Conservation (phyloP, 1,139 yeast species). For the Zygosaccharomyces sapae region DNA sequence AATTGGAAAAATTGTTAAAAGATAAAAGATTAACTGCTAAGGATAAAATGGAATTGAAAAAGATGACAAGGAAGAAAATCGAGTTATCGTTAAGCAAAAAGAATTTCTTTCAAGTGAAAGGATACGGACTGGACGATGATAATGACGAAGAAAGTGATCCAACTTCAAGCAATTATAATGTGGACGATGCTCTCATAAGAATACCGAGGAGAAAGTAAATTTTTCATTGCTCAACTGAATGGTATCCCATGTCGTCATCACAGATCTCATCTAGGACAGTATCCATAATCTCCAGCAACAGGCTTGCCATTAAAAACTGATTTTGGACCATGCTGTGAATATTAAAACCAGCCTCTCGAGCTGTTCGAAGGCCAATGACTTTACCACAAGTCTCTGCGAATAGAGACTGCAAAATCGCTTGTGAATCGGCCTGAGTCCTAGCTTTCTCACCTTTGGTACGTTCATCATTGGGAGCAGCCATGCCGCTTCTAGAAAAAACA, state of each 20-base stretch:
- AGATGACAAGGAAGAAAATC: conserved; percentile 14
- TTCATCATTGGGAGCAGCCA: conserved; percentile 19
- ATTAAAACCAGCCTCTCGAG: conserved; percentile 57
- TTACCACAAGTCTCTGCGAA: conserved; percentile 66
- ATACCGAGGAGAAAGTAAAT: conserved; percentile 12
- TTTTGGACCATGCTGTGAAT: conserved; percentile 71
- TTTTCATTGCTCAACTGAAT: not conserved
- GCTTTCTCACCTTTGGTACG: conserved; percentile 38
- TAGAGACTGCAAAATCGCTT: conserved; percentile 50
- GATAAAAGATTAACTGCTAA: conserved; percentile 22
- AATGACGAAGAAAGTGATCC: conserved; percentile 6
- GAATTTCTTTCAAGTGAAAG: conserved; percentile 26
- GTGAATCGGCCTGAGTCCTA: conserved; percentile 55
- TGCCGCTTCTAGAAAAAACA: conserved; percentile 17
- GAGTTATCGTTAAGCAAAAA: conserved; percentile 26
- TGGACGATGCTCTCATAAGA: conserved; percentile 15
- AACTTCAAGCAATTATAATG: conserved; percentile 3
- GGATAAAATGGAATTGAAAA: conserved; percentile 19
- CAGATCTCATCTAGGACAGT: conserved; percentile 24
- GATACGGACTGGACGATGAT: conserved; percentile 8
- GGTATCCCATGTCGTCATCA: conserved; percentile 2
- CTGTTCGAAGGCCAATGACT: conserved; percentile 65
- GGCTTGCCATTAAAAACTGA: conserved; percentile 61
- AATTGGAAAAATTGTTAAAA: conserved; percentile 18
- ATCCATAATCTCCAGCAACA: conserved; percentile 57